Conservation (phyloP, 768 basidiomycete genomes). For the Hydnomerulius pinastri region DNA sequence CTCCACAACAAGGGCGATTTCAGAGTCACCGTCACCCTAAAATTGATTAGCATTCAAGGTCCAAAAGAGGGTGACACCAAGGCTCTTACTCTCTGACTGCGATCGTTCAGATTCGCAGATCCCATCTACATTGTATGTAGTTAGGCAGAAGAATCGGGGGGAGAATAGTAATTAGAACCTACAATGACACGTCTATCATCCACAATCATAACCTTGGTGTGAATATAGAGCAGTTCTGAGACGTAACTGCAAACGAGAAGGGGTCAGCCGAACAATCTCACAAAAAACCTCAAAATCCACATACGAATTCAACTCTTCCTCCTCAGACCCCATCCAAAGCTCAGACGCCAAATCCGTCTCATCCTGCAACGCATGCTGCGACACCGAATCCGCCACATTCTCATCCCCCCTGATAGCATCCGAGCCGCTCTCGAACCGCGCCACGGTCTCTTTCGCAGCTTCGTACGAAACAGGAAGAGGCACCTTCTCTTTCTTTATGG, state of each 20-base stretch:
- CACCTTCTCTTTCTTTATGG: conserved; percentile 60
- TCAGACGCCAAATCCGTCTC: conserved; percentile 67
- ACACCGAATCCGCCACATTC: conserved; percentile 71
- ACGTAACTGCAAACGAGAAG: conserved; percentile 56
- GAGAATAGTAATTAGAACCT: conserved; percentile 27
- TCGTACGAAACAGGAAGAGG: conserved; percentile 64
- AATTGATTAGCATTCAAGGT: conserved; percentile 7
- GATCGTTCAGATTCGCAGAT: conserved; percentile 91
- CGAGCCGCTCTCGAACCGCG: conserved; percentile 71
- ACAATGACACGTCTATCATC: conserved; percentile 91
- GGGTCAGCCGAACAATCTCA: conserved; percentile 10
- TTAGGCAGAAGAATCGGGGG: conserved; percentile 4
- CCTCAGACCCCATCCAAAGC: conserved; percentile 79
- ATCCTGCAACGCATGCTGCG: conserved; percentile 77
- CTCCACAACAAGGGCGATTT: conserved; percentile 91
- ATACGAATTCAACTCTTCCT: conserved; percentile 80
- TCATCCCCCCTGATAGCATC: conserved; percentile 55
- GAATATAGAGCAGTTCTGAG: conserved; percentile 81
- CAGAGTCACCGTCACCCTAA: conserved; percentile 91
- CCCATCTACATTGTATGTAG: conserved; percentile 65
- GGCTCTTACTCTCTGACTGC: conserved; percentile 65
- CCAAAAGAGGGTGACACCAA: neutral
- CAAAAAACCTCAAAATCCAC: conserved; percentile 34
- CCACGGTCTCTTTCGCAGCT: conserved; percentile 69
- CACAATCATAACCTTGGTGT: conserved; percentile 92